Evolutionary conservation across 352 stramenopile genomes (phyloP).

Genomic region (Globisporangium echinulatum): DNA sequence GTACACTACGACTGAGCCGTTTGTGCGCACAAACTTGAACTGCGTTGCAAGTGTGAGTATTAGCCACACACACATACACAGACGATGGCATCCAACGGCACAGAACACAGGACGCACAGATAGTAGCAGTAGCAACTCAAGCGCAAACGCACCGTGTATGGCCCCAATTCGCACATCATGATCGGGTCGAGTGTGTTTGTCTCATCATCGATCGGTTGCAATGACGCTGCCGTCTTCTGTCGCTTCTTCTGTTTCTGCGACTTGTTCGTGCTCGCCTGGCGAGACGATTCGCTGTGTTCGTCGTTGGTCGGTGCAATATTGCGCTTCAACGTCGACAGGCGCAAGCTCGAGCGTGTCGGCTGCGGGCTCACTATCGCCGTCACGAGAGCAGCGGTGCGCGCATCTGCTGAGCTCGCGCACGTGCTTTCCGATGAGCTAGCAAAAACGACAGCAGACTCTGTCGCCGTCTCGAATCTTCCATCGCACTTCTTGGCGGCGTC

Average conservation of each 20-base stretch:
- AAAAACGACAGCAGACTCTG: not conserved
- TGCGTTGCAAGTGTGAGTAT: conserved; percentile 14
- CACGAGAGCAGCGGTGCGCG: not conserved
- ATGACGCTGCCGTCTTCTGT: conserved; percentile 18
- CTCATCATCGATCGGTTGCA: conserved; percentile 5
- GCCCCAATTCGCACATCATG: conserved; percentile 74
- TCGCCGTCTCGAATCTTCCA: not conserved
- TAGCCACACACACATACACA: too few species aligned
- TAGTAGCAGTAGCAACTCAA: not conserved
- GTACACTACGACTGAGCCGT: conserved; percentile 81
- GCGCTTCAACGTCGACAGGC: conserved; percentile 53
- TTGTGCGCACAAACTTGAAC: conserved; percentile 80
- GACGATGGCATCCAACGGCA: not conserved
- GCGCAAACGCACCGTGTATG: conserved; percentile 50
- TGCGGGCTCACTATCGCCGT: conserved; percentile 1
- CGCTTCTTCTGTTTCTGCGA: conserved; percentile 31
- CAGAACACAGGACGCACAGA: conserved; percentile 1
- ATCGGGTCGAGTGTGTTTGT: conserved; percentile 86
- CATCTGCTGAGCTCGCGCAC: not conserved
- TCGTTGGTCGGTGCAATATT: conserved; percentile 24
- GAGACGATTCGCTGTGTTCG: conserved; percentile 9
- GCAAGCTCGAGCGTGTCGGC: conserved; percentile 47
- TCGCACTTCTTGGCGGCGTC: not conserved
- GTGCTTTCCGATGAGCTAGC: not conserved
- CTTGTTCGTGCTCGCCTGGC: conserved; percentile 8